Conservation (phyloP, 331 rosid genomes). For the Quercus tomentella region DNA sequence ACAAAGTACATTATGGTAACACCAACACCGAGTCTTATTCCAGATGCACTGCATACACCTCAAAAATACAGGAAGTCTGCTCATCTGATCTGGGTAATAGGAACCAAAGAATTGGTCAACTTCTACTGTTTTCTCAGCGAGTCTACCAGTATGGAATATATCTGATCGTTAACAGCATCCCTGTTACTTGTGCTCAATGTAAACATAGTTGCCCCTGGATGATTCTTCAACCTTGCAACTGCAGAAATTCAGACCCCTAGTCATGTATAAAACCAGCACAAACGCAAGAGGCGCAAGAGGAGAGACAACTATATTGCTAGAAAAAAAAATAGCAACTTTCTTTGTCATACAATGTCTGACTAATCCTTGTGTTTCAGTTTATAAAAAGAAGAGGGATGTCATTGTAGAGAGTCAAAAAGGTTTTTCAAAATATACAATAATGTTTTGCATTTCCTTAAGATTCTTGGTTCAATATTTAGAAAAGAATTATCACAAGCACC, state of each 20-base stretch:
- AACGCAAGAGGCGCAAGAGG: background rate
- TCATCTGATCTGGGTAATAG: background rate
- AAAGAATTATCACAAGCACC: background rate
- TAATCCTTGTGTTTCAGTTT: background rate
- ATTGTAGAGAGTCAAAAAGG: background rate
- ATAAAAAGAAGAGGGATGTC: background rate
- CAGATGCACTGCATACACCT: slow-evolving; percentile 4
- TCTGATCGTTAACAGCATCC: slow-evolving; percentile 56
- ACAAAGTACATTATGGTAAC: background rate
- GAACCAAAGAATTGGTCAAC: slow-evolving; percentile 5
- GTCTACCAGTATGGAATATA: slow-evolving; percentile 43
- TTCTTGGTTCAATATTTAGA: background rate
- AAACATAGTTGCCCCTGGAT: slow-evolving; percentile 53
- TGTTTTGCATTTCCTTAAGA: background rate
- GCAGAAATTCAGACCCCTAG: slow-evolving; percentile 23
- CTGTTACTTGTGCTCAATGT: slow-evolving; percentile 58
- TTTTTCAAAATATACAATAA: background rate
- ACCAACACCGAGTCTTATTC: background rate
- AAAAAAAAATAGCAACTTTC: background rate
- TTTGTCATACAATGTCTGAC: background rate
- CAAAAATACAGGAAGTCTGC: background rate
- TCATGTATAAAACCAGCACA: slow-evolving; percentile 10
- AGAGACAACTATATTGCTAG: background rate
- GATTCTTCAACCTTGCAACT: slow-evolving; percentile 80
- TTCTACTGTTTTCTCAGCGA: slow-evolving; percentile 34